These are phyloP conservation scores for Trichosporon sp. DNA, from an alignment of 1,284 basidiomycete genomes.

Conservation along the genomic window DNA sequence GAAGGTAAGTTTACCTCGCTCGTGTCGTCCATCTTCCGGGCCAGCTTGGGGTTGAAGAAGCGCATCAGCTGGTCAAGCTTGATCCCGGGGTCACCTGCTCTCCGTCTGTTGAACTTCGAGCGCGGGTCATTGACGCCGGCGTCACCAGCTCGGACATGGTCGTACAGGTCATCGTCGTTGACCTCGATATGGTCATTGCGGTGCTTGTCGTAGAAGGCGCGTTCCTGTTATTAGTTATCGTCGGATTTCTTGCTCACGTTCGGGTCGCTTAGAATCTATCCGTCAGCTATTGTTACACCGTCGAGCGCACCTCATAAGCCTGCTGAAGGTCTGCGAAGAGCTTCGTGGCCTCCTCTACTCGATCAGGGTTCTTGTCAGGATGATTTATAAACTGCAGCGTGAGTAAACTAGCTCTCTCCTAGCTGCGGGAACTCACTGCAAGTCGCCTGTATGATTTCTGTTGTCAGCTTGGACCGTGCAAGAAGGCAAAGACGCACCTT, in stretches of 20 bases:
- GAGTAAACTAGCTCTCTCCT: background rate
- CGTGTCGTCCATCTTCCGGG: slow-evolving; percentile 70
- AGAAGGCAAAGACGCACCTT: slow-evolving; percentile 62
- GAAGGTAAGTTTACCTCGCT: slow-evolving; percentile 62
- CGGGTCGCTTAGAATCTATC: slow-evolving; percentile 81
- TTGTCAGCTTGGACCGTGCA: slow-evolving; percentile 21
- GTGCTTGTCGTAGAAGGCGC: slow-evolving; percentile 98
- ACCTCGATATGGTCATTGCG: slow-evolving; percentile 80
- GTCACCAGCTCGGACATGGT: slow-evolving; percentile 75
- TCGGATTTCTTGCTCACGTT: slow-evolving; percentile 64
- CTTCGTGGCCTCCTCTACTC: slow-evolving; percentile 82
- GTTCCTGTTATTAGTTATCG: slow-evolving; percentile 65
- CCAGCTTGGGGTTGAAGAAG: slow-evolving; percentile 80
- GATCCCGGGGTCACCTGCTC: slow-evolving; percentile 74
- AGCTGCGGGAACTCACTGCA: slow-evolving; percentile 58
- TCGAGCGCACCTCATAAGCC: slow-evolving; percentile 77
- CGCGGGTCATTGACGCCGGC: slow-evolving; percentile 48
- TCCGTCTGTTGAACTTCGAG: slow-evolving; percentile 63
- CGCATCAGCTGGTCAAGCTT: slow-evolving; percentile 77
- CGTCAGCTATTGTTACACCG: background rate
- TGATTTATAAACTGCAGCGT: slow-evolving; percentile 68
- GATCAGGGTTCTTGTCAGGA: slow-evolving; percentile 82
- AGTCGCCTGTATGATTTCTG: slow-evolving; percentile 80
- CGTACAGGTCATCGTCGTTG: slow-evolving; percentile 79
- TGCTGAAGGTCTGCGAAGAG: slow-evolving; percentile 87